phyloP scores from a whole-genome alignment of 1,139 yeast species.

The Meyerozyma guilliermondii region DNA sequence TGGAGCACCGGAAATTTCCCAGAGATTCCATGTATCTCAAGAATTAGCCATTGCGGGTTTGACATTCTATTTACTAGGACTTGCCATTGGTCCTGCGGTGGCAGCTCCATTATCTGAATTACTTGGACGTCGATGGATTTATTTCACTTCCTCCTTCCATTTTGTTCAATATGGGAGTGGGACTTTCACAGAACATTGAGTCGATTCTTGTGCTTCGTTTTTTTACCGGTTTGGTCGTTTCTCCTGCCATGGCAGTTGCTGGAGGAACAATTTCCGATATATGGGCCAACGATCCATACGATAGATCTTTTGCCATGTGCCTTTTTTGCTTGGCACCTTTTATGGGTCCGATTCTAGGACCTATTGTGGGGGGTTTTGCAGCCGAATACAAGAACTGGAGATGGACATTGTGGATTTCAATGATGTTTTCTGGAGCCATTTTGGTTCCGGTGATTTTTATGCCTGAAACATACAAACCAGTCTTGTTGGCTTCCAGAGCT shows the following conservation, averaged over 20 bases:
- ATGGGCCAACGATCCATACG: constrained; percentile 51
- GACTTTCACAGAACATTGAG: constrained; percentile 53
- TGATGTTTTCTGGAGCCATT: constrained; percentile 64
- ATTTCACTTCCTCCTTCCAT: constrained; percentile 62
- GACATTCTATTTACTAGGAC: constrained; percentile 67
- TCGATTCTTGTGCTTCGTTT: constrained; percentile 66
- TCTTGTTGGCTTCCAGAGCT: constrained; percentile 54
- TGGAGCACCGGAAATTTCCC: constrained; percentile 51
- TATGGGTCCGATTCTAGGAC: constrained; percentile 80
- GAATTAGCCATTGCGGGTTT: constrained; percentile 62
- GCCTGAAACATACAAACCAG: constrained; percentile 71
- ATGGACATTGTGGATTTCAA: constrained; percentile 73
- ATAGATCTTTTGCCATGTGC: constrained; percentile 68
- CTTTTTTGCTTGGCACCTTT: constrained; percentile 66
- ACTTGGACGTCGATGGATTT: constrained; percentile 66
- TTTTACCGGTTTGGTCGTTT: constrained; percentile 73
- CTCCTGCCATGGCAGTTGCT: constrained; percentile 83
- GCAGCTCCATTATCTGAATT: constrained; percentile 78
- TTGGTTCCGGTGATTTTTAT: constrained; percentile 51
- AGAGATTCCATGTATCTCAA: constrained; percentile 44
- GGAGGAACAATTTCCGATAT: constrained; percentile 82
- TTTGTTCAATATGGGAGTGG: constrained; percentile 75
- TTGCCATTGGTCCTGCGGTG: constrained; percentile 68
- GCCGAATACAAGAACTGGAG: constrained; percentile 66
- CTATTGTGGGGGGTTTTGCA: constrained; percentile 76